A percentile compares a stretch with the other conserved stretches of the same genome.
Conservation (phyloP, 495 filamentous ascomycete species). For the Lophiotrema nucula region DNA sequence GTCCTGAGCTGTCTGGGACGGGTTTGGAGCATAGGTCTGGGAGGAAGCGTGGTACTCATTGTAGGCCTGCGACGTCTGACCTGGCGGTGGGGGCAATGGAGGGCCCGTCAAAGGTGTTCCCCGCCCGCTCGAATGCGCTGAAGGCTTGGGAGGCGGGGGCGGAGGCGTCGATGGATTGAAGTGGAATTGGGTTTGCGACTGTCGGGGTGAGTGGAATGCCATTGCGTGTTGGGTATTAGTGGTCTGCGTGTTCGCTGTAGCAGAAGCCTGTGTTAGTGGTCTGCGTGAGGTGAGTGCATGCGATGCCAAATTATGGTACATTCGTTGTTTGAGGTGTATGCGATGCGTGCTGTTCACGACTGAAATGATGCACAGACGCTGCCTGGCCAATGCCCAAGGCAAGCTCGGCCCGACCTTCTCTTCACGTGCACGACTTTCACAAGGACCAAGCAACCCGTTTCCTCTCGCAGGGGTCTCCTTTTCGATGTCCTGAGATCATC, state of each 20-base stretch:
- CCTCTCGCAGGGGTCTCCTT: too few species aligned
- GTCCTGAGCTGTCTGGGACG: constrained; percentile 13
- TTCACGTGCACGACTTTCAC: too few species aligned
- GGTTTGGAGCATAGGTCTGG: constrained; percentile 22
- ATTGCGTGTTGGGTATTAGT: constrained; percentile 11
- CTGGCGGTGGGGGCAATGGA: constrained; percentile 42
- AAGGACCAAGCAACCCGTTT: too few species aligned
- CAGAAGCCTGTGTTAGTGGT: too few species aligned
- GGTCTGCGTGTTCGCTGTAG: too few species aligned
- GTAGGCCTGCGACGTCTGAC: constrained; percentile 26
- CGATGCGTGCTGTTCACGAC: too few species aligned
- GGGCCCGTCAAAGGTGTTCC: constrained; percentile 40
- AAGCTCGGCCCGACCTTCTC: too few species aligned
- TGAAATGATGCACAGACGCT: too few species aligned
- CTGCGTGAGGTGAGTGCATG: not conserved
- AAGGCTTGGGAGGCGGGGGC: constrained; percentile 45
- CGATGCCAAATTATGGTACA: too few species aligned
- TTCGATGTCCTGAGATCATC: too few species aligned
- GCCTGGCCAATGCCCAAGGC: too few species aligned
- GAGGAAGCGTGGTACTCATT: constrained; percentile 13
- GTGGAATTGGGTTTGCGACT: constrained; percentile 34
- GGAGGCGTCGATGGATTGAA: constrained; percentile 43
- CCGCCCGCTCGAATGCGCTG: constrained; percentile 33
- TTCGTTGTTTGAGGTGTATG: too few species aligned
- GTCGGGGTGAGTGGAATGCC: constrained; percentile 32